Evolutionary conservation across 1,284 basidiomycete species (phyloP).

Genomic region (Phellinidium pouzarii): DNA sequence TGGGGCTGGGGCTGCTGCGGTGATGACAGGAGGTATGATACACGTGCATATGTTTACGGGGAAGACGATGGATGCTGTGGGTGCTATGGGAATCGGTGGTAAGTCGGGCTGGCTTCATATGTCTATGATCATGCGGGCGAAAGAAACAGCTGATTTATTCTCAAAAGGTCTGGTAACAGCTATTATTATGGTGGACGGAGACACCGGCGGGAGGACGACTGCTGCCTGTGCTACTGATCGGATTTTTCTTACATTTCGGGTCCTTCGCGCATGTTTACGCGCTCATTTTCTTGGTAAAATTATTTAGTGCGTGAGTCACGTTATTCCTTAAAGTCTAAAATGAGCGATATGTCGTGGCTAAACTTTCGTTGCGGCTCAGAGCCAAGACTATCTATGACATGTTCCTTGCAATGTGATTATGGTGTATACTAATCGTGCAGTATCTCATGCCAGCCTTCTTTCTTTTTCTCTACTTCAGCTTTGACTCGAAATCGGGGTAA

Average conservation of each 20-base stretch:
- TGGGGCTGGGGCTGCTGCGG: not conserved
- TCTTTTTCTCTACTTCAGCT: no score
- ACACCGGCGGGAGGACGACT: not conserved
- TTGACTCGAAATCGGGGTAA: no score
- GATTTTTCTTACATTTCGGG: not conserved
- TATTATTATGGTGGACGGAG: not conserved
- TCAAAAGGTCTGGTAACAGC: not conserved
- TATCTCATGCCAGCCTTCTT: no score
- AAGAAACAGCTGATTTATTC: not conserved
- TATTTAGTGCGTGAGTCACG: no score
- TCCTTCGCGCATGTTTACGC: no score
- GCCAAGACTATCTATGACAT: no score
- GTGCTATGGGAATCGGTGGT: constrained; percentile 6
- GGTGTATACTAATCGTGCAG: no score
- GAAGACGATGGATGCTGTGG: constrained; percentile 11
- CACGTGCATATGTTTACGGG: not conserved
- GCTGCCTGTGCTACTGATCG: not conserved
- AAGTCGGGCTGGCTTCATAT: not conserved
- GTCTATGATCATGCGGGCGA: not conserved
- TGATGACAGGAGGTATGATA: not conserved
- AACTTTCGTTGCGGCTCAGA: no score
- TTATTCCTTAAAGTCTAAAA: no score
- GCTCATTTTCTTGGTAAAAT: not conserved
- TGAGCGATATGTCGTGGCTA: no score
- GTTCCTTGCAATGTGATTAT: no score